Base-by-base conservation (phyloP, 192 early-diverging fungal species). In the Coemansia sp. region DNA sequence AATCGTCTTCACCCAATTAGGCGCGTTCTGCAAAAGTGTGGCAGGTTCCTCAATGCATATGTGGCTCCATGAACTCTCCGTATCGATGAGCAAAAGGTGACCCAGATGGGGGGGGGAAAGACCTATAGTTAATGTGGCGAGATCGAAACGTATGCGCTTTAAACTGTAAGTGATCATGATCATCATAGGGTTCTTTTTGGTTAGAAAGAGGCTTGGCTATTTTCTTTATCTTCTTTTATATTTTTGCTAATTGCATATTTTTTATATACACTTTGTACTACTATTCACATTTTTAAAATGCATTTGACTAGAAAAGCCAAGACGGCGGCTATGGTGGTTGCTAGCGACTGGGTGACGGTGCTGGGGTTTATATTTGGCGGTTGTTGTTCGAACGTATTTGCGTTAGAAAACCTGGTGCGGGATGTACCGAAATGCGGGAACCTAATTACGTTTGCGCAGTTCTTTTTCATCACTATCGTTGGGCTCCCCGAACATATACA, bases 371-470 rank as follows among this genome's bases (percentile, higher is more conserved):
- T 96, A 73, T 96, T 96, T 82, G 91, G 91, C 17, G 94, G 94
- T 1, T 94, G 93, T 72, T 96, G 94, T 67, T 89, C 90, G 42
- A 94, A 94, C 61, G 92, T 94, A 17, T 93, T 89, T 85, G 88
- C 92, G 2, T 79, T 96, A 21, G 94, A 96, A 70, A 75, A 88
- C 39, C 83, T 96, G 4, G 89, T 94, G 29, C 72, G 77, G 33
- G 60, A 80, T 13, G 76, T 70, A 21, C 88, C 87, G 17, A 84
- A 81, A 63, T 73, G 81, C 71, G 92, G 92, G n/a, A 84, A 93
- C 59, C 77, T 95, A 42, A 89, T 95, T 39, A 95, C 94, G 10
- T 88, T 94, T 69, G 88, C 82, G 16, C 94, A 95, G 67, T 95
- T 95, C 70, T 33, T 87, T 6, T 87, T 90, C 44, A 92, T 95